These are phyloP conservation scores for Ogataea haglerorum DNA, from an alignment of 805 yeast species.

Conservation along the genomic window DNA sequence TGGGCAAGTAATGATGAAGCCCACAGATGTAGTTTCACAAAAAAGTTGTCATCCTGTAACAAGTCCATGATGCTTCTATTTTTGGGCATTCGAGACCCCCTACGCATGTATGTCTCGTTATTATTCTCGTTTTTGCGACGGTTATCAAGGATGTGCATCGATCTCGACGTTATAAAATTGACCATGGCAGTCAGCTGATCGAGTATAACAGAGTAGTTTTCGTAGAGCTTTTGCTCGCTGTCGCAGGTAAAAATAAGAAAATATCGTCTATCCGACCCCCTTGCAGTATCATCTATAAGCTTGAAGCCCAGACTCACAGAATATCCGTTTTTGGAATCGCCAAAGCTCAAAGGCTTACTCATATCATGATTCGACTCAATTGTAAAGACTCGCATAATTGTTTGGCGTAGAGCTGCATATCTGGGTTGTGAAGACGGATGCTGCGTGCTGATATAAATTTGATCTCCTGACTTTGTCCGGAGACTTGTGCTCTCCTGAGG, in stretches of 20 bases:
- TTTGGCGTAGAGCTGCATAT: conserved; percentile 53
- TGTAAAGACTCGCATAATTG: conserved; percentile 60
- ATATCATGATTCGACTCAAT: conserved; percentile 63
- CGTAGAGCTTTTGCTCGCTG: conserved; percentile 47
- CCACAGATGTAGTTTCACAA: conserved; percentile 63
- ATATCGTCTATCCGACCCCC: conserved; percentile 73
- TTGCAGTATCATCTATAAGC: conserved; percentile 58
- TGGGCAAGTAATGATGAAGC: conserved; percentile 48
- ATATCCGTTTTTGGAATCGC: conserved; percentile 58
- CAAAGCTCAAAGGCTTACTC: conserved; percentile 58
- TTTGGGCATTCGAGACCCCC: conserved; percentile 47
- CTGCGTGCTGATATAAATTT: conserved; percentile 51
- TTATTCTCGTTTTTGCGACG: conserved; percentile 29
- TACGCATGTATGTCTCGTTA: conserved; percentile 54
- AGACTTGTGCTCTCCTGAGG: conserved; percentile 38
- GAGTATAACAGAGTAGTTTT: conserved; percentile 51
- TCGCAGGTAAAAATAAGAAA: conserved; percentile 57
- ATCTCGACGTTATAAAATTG: conserved; percentile 35
- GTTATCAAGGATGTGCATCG: conserved; percentile 12
- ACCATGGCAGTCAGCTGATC: conserved; percentile 40
- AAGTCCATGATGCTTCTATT: conserved; percentile 55
- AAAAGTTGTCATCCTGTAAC: conserved; percentile 49
- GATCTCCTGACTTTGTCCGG: conserved; percentile 25
- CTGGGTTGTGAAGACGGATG: conserved; percentile 52
- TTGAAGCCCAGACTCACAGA: conserved; percentile 61